These are phyloP conservation scores for Hibiscus mutabilis DNA, from an alignment of 345 rosid species.

Conservation along the genomic window DNA sequence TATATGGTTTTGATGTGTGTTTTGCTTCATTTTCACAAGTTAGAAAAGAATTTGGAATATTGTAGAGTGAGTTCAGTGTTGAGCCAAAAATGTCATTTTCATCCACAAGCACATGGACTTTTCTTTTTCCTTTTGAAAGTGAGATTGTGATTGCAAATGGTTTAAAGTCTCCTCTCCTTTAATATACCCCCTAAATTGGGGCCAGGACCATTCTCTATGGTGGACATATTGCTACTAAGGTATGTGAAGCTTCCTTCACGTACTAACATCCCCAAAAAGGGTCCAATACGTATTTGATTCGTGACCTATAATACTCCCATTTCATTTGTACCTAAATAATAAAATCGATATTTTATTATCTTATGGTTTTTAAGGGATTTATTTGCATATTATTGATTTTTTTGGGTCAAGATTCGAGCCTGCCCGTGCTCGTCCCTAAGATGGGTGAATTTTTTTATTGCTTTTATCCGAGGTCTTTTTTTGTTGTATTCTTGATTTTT, in stretches of 20 bases:
- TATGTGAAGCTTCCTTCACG: slow-evolving; percentile 7
- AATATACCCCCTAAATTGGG: neutral
- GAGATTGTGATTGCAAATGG: neutral
- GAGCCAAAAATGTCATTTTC: slow-evolving; percentile 5
- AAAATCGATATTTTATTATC: neutral
- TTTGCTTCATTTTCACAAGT: neutral
- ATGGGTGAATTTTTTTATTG: too few species aligned
- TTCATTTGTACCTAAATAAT: neutral
- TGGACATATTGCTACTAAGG: neutral
- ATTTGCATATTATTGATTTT: too few species aligned
- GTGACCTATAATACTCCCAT: neutral
- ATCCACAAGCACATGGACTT: neutral
- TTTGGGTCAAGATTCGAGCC: too few species aligned
- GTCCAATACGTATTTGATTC: neutral
- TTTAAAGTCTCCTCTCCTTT: neutral
- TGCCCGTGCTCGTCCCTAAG: too few species aligned
- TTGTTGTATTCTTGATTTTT: too few species aligned
- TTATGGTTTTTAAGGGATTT: too few species aligned
- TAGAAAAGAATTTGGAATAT: too few species aligned
- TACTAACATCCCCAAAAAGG: neutral
- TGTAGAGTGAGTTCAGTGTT: neutral
- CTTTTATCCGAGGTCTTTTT: too few species aligned
- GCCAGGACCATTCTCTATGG: neutral
- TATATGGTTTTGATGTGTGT: neutral
- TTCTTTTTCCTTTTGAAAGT: too few species aligned